Evolutionary conservation across 768 basidiomycete species (phyloP), one percentile per base, ranked within the genome.

Genomic region (Russula lepida): DNA sequence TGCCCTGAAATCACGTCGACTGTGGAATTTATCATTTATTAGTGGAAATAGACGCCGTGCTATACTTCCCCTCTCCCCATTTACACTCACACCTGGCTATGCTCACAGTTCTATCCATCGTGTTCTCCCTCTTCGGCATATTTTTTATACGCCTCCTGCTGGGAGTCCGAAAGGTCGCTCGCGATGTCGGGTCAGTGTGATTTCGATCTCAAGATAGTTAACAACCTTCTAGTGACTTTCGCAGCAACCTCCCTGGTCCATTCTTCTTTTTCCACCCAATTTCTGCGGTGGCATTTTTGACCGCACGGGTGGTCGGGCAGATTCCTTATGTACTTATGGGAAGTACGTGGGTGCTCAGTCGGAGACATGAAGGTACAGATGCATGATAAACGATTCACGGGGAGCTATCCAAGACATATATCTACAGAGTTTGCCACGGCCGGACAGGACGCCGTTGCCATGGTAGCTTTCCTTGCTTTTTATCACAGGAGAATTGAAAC

Each of bases 371-470:
- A 47, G 50, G 60, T 62, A 53, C 8, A 50, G 15, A 1, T 9
- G 3, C 11, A 27, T 15, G 9, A 39, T 9, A 17, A 30, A 21
- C 41, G 7, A 7, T 41, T 3, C 7, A 41, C 19, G n/a, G 41
- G 41, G 19, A 41, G n/a, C 41, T 11, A 41, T 41, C 7, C 3
- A 19, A 41, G 19, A 41, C 41, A n/a, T 3, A 44, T 44, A 4
- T 13, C 21, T 44, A 44, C 46, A 66, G 65, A 54, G 11, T 64
- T 66, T n/a, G 54, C 8, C 3, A 11, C 52, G 2, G 55, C 49
- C 17, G 64, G 62, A 47, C 48, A 47, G 58, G 62, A 66, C 25
- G 58, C 51, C 11, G 1, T 35, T 28, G 11, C 54, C 6, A 0
- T 52, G 33, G 64, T 64, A 17, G 33, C 11, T 12, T 25, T 19